Evolutionary conservation across 2,329 filamentous ascomycete species (phyloP).

Genomic region (Cryphonectria naterciae): DNA sequence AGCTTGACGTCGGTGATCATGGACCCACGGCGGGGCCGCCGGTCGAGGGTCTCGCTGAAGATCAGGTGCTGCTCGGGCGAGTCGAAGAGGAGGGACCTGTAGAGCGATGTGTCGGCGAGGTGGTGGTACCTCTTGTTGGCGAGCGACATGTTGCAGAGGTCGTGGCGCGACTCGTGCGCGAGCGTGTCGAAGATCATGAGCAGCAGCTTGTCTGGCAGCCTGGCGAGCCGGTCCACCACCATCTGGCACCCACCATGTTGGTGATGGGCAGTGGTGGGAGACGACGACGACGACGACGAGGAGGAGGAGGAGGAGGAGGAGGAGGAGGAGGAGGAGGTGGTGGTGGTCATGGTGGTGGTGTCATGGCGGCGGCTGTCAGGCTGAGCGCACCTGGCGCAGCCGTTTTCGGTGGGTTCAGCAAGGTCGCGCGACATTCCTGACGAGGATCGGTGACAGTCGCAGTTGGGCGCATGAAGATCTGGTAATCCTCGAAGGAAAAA

Average conservation of each 20-base stretch:
- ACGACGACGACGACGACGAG: no score
- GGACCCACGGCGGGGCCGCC: constrained; percentile 51
- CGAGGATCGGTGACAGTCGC: not conserved
- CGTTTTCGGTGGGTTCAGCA: not conserved
- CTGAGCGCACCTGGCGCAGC: not conserved
- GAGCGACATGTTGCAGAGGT: constrained; percentile 49
- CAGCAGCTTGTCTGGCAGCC: constrained; percentile 46
- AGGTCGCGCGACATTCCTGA: constrained; percentile 8
- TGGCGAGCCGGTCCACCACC: constrained; percentile 31
- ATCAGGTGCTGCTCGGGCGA: constrained; percentile 52
- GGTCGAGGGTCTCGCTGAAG: constrained; percentile 52
- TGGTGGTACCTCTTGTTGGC: constrained; percentile 48
- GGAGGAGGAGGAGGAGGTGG: no score
- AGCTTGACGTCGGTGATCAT: constrained; percentile 51
- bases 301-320: no score
- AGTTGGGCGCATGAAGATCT: constrained; percentile 15
- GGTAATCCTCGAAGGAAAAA: constrained; percentile 5
- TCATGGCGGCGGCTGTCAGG: constrained; percentile 7
- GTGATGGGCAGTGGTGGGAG: not conserved
- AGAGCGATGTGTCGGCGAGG: constrained; percentile 51
- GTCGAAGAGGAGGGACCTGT: constrained; percentile 51
- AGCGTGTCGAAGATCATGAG: constrained; percentile 45
- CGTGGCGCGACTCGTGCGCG: constrained; percentile 39
- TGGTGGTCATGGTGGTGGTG: not conserved
- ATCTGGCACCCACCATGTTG: not conserved